Evolutionary conservation across 2,329 filamentous ascomycete genomes (phyloP).

Genomic region (Aspergillus quadricinctus): DNA sequence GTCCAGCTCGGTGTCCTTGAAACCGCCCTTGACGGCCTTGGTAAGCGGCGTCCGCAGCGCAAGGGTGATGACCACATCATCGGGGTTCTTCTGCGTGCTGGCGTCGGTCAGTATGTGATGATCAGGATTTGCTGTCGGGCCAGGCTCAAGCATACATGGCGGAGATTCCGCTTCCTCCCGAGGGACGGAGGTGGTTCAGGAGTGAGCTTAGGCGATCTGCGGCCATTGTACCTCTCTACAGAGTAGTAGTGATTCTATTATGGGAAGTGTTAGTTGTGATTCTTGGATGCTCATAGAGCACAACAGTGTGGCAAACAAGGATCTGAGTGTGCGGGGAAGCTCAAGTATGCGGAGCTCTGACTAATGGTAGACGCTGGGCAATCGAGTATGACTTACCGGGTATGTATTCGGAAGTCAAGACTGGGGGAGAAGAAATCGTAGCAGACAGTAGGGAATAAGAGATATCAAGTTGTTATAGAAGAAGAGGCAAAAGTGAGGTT

Average conservation of each 20-base stretch:
- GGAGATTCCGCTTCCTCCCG: conserved; percentile 65
- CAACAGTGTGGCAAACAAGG: background rate
- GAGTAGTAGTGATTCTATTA: background rate
- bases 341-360: background rate
- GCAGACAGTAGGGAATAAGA: no score
- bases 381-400: background rate
- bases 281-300: background rate
- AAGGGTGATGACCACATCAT: conserved; percentile 94
- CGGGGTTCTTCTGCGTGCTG: conserved; percentile 86
- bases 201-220: conserved; percentile 82
- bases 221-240: conserved; percentile 55
- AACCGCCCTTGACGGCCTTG: conserved; percentile 85
- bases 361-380: background rate
- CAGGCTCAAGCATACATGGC: conserved; percentile 63
- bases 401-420: background rate
- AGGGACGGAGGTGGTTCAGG: conserved; percentile 71
- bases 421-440: conserved; percentile 1
- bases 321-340: background rate
- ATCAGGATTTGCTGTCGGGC: background rate
- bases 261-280: background rate
- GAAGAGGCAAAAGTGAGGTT: background rate
- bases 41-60: conserved; percentile 83
- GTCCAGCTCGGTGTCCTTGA: conserved; percentile 92
- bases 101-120: conserved; percentile 9
- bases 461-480: no score